Evolutionary conservation across 306 rosid genomes (phyloP).

Genomic region (Heteromeles arbutifolia): DNA sequence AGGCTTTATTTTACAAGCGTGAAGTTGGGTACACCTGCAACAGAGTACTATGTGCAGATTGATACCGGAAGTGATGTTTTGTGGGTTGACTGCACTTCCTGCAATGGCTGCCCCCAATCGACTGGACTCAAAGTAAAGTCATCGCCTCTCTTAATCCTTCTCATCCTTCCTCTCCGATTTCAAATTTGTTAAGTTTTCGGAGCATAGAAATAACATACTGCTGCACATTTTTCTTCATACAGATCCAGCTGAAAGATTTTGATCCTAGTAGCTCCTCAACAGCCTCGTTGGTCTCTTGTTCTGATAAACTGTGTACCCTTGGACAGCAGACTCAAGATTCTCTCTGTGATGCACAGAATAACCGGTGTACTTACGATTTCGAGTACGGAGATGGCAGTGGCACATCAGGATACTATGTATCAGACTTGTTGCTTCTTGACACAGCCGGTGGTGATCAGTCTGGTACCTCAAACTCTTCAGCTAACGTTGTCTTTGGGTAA

Average conservation of each 20-base stretch:
- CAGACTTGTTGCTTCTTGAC: constrained; percentile 60
- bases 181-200: constrained; percentile 3
- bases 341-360: constrained; percentile 53
- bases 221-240: constrained; percentile 13
- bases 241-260: constrained; percentile 66
- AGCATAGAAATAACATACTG: background rate
- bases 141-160: background rate
- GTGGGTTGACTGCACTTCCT: constrained; percentile 80
- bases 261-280: constrained; percentile 69
- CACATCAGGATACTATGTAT: constrained; percentile 79
- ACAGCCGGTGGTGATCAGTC: constrained; percentile 27
- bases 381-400: constrained; percentile 99
- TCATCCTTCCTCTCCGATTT: background rate
- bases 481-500: constrained; percentile 82
- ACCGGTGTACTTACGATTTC: constrained; percentile 70
- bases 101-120: constrained; percentile 83
- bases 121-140: constrained; percentile 69
- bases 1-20: constrained; percentile 83
- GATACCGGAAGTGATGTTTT: constrained; percentile 97
- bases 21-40: constrained; percentile 84
- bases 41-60: constrained; percentile 83
- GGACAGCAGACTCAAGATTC: constrained; percentile 74
- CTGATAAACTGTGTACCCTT: constrained; percentile 60
- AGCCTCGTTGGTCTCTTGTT: constrained; percentile 56
- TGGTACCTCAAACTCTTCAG: constrained; percentile 57